Evolutionary conservation across 441 rosid genomes (phyloP), one percentile per base, ranked within the genome.

Genomic region (Jatropha podagrica): DNA sequence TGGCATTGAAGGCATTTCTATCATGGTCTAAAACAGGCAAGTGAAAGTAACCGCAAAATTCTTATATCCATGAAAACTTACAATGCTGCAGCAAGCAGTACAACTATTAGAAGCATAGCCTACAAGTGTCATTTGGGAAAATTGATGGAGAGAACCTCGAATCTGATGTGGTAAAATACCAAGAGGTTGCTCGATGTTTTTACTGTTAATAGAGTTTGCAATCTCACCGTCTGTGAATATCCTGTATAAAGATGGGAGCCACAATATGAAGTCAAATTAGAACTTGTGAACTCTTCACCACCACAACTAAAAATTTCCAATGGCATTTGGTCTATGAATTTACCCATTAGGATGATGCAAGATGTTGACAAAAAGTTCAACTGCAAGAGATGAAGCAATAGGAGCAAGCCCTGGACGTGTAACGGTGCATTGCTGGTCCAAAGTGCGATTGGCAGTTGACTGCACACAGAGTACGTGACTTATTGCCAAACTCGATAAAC

Each of bases 361-460:
- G 74, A 95, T 82, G 75, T 89, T 88, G 20, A 90, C 91, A 74
- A 92, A 87, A 78, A 95, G 95, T 81, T 95, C 99, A 79, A 88
- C 97, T 0, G 97, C 95, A 46, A 95, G 88, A 68, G 97, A 90
- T 7, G 98, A 92, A 82, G 99, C 97, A 69, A 92, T 95, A 52
- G 99, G 96, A 73, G 99, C 99, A 75, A 91, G 82, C 60, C 97
- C 99, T 6, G 99, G 99, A 56, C 98, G 96, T 68, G 98, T 93
- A 81, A 95, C 99, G 42, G 99, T 95, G 80, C 99, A 93, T 81
- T 95, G 98, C 78, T 93, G 98, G 87, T 93, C 98, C 78, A 95
- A 86, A 67, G 95, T 93, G 74, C 95, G 97, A 79, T 93, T 93
- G 10, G 95, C 88, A 80, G 93, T 93, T 70, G 99, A 95, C 99